phyloP scores from a whole-genome alignment of 2,329 filamentous ascomycete genomes.

The Aspergillus fischeri region DNA sequence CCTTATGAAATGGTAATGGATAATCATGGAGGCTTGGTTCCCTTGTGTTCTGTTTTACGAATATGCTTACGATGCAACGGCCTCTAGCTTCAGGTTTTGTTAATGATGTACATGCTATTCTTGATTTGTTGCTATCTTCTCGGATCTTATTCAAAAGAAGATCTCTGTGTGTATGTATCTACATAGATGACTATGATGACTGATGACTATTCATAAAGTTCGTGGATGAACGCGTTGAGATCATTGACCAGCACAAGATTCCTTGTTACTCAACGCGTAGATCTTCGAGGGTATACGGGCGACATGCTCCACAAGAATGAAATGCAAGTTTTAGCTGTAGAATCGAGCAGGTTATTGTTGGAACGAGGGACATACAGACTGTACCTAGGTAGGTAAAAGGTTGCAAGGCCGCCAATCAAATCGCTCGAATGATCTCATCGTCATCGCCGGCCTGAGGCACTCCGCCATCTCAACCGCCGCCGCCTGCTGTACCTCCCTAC shows the following conservation, averaged over 20 bases:
- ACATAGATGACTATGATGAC: conserved; percentile 20
- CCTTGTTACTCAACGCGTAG: too few species aligned
- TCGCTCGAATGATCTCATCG: neutral
- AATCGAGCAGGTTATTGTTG: neutral
- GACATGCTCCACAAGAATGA: too few species aligned
- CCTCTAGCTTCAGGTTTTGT: neutral
- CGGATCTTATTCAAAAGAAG: neutral
- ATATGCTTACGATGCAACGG: neutral
- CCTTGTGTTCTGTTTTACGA: neutral
- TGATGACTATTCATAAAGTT: conserved; percentile 26
- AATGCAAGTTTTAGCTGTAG: too few species aligned
- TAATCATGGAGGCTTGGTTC: neutral
- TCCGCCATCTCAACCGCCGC: neutral
- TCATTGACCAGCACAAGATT: neutral
- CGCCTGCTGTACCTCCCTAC: neutral
- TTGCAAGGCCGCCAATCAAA: neutral
- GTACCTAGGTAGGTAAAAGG: neutral
- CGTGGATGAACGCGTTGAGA: neutral
- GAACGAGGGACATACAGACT: neutral
- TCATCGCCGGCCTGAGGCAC: neutral
- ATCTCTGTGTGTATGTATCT: conserved; percentile 21
- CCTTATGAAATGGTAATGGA: neutral
- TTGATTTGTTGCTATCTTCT: conserved; percentile 5
- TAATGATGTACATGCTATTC: conserved; percentile 3
- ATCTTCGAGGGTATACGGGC: too few species aligned